Evolutionary conservation across 1,284 basidiomycete genomes (phyloP).

Genomic region (Ceratobasidium papillatum): DNA sequence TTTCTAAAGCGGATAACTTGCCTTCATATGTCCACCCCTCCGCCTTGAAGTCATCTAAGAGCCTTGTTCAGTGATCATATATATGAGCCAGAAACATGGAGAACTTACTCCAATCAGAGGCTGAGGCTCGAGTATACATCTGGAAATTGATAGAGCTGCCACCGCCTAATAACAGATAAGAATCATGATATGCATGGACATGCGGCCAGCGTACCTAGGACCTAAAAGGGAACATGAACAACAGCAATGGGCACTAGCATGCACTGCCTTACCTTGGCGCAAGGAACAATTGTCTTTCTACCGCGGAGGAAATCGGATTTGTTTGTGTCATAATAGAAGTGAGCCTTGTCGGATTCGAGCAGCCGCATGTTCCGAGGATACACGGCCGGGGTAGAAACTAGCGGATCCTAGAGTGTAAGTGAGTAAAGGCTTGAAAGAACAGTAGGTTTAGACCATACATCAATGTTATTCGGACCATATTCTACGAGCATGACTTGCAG

Average conservation of each 20-base stretch:
- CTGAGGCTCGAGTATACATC: constrained; percentile 63
- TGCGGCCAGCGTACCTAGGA: constrained; percentile 59
- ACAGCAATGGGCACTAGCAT: neutral
- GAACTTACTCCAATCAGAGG: constrained; percentile 70
- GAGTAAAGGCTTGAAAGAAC: neutral
- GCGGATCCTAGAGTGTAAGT: constrained; percentile 16
- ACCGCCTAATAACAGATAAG: constrained; percentile 37
- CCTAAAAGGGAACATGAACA: constrained; percentile 50
- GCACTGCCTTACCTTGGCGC: constrained; percentile 47
- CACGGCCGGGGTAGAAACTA: constrained; percentile 26
- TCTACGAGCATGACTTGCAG: constrained; percentile 79
- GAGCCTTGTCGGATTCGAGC: constrained; percentile 67
- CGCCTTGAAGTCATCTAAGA: constrained; percentile 73
- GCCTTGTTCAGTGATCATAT: neutral
- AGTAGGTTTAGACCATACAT: constrained; percentile 51
- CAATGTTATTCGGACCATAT: constrained; percentile 76
- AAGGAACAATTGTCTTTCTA: constrained; percentile 72
- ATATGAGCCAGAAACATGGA: neutral
- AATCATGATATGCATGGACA: neutral
- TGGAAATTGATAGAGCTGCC: constrained; percentile 47
- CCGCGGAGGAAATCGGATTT: constrained; percentile 66
- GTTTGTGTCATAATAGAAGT: constrained; percentile 70
- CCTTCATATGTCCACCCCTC: constrained; percentile 72
- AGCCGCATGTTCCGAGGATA: constrained; percentile 34
- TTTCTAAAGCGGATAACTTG: constrained; percentile 46